Percentiles rank a stretch among this genome's conserved stretches.
Evolutionary conservation across 768 basidiomycete genomes (phyloP).

Genomic region (Hydnomerulius pinastri): DNA sequence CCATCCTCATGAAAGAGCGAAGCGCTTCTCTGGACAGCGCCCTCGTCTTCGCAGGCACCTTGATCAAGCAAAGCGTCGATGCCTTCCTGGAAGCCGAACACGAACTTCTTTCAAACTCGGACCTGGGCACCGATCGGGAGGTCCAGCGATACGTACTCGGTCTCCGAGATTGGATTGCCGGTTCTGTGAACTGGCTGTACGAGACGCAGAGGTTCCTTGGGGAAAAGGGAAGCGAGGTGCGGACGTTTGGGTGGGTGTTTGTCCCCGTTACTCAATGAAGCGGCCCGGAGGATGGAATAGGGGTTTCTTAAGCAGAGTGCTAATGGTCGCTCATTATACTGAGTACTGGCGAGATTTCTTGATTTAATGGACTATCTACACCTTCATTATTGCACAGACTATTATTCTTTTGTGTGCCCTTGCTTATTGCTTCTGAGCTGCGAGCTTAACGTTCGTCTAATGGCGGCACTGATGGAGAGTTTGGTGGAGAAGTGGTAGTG

Average conservation of each 20-base stretch:
- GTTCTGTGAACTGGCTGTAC: constrained; percentile 65
- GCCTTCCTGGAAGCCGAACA: constrained; percentile 29
- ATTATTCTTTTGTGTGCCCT: no score
- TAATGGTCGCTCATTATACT: no score
- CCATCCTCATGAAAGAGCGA: constrained; percentile 47
- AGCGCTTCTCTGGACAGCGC: constrained; percentile 52
- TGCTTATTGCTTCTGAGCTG: no score
- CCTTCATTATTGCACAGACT: no score
- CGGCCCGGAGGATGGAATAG: no score
- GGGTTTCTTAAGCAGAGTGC: no score
- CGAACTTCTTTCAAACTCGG: constrained; percentile 16
- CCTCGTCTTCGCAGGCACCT: constrained; percentile 17
- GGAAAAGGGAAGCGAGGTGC: constrained; percentile 55
- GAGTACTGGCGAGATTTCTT: no score
- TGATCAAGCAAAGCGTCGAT: constrained; percentile 31
- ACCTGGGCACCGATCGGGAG: constrained; percentile 22
- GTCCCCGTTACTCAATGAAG: constrained; percentile 28
- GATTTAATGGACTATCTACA: no score
- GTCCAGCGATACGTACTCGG: constrained; percentile 46
- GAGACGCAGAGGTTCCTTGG: constrained; percentile 65
- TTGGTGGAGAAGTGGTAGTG: no score
- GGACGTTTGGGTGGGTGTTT: constrained; percentile 66
- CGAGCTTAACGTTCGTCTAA: no score
- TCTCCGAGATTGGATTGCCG: constrained; percentile 56
- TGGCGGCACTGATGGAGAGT: no score